A percentile compares a stretch with the other conserved stretches of the same genome.
Conservation (phyloP, 768 basidiomycete species). For the Tylopilus sp. region DNA sequence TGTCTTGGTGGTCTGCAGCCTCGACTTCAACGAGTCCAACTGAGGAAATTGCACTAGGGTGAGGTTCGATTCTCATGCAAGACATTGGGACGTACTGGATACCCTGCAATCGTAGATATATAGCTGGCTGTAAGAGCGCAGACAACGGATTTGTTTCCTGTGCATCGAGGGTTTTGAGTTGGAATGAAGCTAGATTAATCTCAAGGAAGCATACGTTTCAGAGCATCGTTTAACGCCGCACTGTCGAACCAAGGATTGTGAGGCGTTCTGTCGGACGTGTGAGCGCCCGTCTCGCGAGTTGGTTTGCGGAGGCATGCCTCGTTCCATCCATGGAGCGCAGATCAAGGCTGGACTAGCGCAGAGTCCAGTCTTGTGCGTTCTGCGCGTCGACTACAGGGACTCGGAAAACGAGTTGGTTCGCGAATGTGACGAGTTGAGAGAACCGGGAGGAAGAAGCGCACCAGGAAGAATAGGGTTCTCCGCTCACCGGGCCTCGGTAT, state of each 20-base stretch:
- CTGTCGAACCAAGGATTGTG: constrained; percentile 61
- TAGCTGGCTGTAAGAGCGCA: constrained; percentile 90
- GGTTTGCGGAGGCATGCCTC: constrained; percentile 38
- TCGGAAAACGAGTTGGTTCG: constrained; percentile 15
- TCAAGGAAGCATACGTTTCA: constrained; percentile 52
- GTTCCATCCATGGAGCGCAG: constrained; percentile 74
- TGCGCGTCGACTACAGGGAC: constrained; percentile 45
- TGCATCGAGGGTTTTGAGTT: constrained; percentile 4
- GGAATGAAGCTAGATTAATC: not conserved
- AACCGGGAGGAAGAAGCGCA: constrained; percentile 19
- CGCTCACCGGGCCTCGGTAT: constrained; percentile 16
- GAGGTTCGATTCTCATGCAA: not conserved
- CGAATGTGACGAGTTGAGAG: constrained; percentile 8
- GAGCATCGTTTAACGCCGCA: constrained; percentile 57
- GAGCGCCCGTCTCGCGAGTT: constrained; percentile 16
- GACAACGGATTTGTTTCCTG: constrained; percentile 84
- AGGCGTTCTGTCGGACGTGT: constrained; percentile 40
- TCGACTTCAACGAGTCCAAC: constrained; percentile 93
- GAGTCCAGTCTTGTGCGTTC: constrained; percentile 68
- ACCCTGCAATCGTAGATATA: constrained; percentile 89
- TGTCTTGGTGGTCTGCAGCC: constrained; percentile 81
- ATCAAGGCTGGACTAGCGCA: constrained; percentile 54
- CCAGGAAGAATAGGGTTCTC: constrained; percentile 21
- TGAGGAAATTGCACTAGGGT: constrained; percentile 29
- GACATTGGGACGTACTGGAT: constrained; percentile 51